Evolutionary conservation across 2,329 filamentous ascomycete genomes (phyloP).

Genomic region (Davidsoniella eucalypti): DNA sequence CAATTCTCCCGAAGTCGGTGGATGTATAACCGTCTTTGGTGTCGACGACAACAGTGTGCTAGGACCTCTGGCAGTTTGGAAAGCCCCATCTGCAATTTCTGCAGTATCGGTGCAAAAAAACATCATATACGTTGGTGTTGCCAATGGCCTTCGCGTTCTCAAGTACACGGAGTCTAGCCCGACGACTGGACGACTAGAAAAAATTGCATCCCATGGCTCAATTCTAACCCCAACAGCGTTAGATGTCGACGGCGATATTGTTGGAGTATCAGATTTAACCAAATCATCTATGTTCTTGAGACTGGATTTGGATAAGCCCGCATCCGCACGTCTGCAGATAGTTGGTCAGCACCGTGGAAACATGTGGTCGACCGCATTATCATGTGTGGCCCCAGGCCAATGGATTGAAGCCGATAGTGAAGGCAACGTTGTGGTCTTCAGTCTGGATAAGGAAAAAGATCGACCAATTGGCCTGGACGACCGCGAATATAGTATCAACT

Average conservation of each 20-base stretch:
- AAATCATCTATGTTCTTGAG: constrained; percentile 74
- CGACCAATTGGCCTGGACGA: constrained; percentile 41
- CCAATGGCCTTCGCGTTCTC: constrained; percentile 61
- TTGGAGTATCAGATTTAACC: constrained; percentile 84
- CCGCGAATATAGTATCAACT: constrained; percentile 1
- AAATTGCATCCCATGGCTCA: constrained; percentile 60
- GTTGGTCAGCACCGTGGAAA: constrained; percentile 67
- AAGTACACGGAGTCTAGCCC: constrained; percentile 39
- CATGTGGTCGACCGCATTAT: constrained; percentile 56
- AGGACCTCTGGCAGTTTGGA: constrained; percentile 51
- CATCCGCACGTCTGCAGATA: constrained; percentile 61
- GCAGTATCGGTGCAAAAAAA: constrained; percentile 59
- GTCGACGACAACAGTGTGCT: constrained; percentile 59
- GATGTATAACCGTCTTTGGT: constrained; percentile 50
- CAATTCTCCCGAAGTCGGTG: neutral
- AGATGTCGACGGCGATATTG: constrained; percentile 53
- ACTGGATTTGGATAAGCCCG: constrained; percentile 41
- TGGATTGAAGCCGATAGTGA: constrained; percentile 77
- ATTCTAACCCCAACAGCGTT: constrained; percentile 74
- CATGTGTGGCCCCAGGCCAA: constrained; percentile 28
- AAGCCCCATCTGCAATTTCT: constrained; percentile 65
- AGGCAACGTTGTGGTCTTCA: constrained; percentile 73
- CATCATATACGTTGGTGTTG: constrained; percentile 70
- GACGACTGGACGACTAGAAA: constrained; percentile 43
- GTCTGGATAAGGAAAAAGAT: constrained; percentile 54